Evolutionary conservation across 164 flowering plant species (phyloP), one percentile per base, ranked within the genome.

Genomic region (Dillenia turbinata): DNA sequence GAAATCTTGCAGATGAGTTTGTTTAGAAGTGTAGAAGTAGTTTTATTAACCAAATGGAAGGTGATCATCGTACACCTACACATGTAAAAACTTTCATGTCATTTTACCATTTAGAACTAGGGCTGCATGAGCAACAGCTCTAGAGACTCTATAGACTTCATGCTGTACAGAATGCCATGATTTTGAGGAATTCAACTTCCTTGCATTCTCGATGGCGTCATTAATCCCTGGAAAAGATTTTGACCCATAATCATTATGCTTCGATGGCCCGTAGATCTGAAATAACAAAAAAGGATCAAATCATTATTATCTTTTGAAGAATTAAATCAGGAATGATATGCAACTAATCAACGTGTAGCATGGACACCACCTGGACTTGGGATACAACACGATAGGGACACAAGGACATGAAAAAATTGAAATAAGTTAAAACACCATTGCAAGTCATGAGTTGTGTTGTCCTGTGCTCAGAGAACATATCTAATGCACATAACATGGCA

Each of bases 141-240:
- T 83, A 14, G 91, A 73, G 56, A 78, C 89, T 74, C 89, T 77
- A 89, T 89, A 86, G 49, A 88, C 63, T 76, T 86, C 81, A 69
- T 84, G 95, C 65, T 85, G 91, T 45, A 84, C 88, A 33, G 12
- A 33, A 44, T 33, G 68, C 91, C 91, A 86, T 13, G 85, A 70
- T 17, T 84, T 83, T 47, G 44, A 0, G 0, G 84, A 74, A 65
- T 77, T 80, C 63, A 73, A 57, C 57, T 40, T 73, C 72, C 69
- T 77, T 51, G 89, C 95, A 43, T 69, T 63, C 22, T 75, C 78
- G 57, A 83, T 72, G 33, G 88, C 91, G 62, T 86, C 84, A 53
- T 72, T 78, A 61, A 84, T 75, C 52, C 91, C 91, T 11, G 91
- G 91, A 72, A 84, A 88, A 11, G 83, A 75, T 69, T 71, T 79